A percentile compares a stretch with the other conserved stretches of the same genome.
Conservation (phyloP, 73 alveolate species). For the Tetrahymena thermophila region DNA sequence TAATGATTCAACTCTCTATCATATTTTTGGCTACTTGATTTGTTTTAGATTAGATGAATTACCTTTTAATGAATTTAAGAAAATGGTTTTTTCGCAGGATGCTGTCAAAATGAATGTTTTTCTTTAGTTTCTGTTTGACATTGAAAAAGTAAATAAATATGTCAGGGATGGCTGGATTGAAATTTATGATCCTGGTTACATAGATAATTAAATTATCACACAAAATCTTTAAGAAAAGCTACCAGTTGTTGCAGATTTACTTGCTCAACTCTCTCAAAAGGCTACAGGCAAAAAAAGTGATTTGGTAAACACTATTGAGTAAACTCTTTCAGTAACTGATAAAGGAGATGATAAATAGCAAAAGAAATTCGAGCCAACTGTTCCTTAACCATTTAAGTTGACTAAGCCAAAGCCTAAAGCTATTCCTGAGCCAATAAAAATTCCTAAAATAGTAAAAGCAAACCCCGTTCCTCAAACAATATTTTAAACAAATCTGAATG, state of each 20-base stretch:
- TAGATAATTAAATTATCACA: constrained; percentile 75
- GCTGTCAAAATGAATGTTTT: constrained; percentile 93
- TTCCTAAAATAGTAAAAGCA: constrained; percentile 60
- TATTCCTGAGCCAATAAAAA: constrained; percentile 77
- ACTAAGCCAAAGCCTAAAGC: constrained; percentile 89
- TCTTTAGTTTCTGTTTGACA: constrained; percentile 78
- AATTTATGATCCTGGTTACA: constrained; percentile 68
- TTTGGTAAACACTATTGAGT: constrained; percentile 42
- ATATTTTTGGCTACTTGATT: constrained; percentile 80
- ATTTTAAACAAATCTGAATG: constrained; percentile 70
- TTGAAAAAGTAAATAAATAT: constrained; percentile 62
- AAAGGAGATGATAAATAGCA: constrained; percentile 26
- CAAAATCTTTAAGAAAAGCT: constrained; percentile 70
- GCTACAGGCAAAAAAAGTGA: constrained; percentile 62
- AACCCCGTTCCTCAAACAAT: constrained; percentile 79
- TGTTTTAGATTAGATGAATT: constrained; percentile 87
- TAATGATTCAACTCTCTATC: constrained; percentile 83
- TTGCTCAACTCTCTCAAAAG: constrained; percentile 47
- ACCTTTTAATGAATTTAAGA: constrained; percentile 81
- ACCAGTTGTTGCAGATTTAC: constrained; percentile 50
- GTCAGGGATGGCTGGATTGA: constrained; percentile 87
- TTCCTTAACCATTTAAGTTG: constrained; percentile 84
- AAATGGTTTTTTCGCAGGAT: constrained; percentile 79
- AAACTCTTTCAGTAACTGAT: constrained; percentile 55
- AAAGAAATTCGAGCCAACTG: constrained; percentile 46